phyloP scores from a whole-genome alignment of 2,329 filamentous ascomycete species.

The Sordariomycetes sp. region DNA sequence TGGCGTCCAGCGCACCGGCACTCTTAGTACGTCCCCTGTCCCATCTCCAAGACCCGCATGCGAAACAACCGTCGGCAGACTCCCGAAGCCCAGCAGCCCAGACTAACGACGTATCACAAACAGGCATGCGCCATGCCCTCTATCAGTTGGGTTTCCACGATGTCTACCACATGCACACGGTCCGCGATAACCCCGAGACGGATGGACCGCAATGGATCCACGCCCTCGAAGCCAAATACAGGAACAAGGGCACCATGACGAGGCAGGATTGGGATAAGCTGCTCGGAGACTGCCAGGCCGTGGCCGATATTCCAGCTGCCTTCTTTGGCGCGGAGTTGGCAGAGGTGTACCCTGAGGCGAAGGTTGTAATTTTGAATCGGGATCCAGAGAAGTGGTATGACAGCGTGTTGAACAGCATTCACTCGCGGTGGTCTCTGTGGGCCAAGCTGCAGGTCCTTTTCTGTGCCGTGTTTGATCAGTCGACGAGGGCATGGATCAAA shows the following conservation, averaged over 20 bases:
- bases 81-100: not conserved
- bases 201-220: constrained; percentile 18
- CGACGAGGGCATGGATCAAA: constrained; percentile 12
- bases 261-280: constrained; percentile 34
- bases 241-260: constrained; percentile 17
- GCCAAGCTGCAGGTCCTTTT: constrained; percentile 14
- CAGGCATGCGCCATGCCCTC: constrained; percentile 23
- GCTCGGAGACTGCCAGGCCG: constrained; percentile 37
- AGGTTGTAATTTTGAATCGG: constrained; percentile 27
- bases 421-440: constrained; percentile 7
- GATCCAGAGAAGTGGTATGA: constrained; percentile 28
- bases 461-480: constrained; percentile 16
- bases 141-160: constrained; percentile 24
- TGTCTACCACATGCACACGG: constrained; percentile 24
- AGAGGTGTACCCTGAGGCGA: constrained; percentile 22
- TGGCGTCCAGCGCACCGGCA: constrained; percentile 27
- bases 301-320: constrained; percentile 45
- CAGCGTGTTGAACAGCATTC: constrained; percentile 15
- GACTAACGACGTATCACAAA: not conserved
- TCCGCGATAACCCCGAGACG: constrained; percentile 13
- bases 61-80: too few species aligned
- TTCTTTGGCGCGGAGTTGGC: constrained; percentile 34
- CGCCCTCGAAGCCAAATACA: constrained; percentile 22
- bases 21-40: constrained; percentile 22
- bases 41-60: too few species aligned